Conservation (phyloP, 2,329 filamentous ascomycete species). For the Fusarium sp. region DNA sequence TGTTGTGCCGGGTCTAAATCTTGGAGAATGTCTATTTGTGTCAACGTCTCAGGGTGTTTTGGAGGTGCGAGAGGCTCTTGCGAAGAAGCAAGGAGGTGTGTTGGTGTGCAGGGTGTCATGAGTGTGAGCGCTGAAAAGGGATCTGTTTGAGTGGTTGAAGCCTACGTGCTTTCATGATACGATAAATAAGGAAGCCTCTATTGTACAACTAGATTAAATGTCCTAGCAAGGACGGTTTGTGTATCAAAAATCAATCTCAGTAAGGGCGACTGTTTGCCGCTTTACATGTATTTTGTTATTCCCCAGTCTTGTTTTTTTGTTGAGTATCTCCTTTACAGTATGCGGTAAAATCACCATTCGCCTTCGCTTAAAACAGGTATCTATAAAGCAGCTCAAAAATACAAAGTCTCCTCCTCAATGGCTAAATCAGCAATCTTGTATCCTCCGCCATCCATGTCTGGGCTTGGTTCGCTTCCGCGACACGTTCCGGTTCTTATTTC, state of each 20-base stretch:
- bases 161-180: constrained; percentile 32
- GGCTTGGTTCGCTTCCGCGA: constrained; percentile 24
- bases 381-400: constrained; percentile 45
- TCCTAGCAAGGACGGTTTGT: constrained; percentile 32
- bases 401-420: constrained; percentile 36
- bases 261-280: constrained; percentile 25
- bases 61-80: constrained; percentile 85
- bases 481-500: constrained; percentile 23
- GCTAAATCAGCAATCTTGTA: constrained; percentile 33
- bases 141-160: constrained; percentile 8
- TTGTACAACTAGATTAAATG: constrained; percentile 47
- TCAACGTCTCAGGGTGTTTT: constrained; percentile 81
- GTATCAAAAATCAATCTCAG: constrained; percentile 43
- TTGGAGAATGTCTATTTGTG: constrained; percentile 87
- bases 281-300: constrained; percentile 17
- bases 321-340: constrained; percentile 30
- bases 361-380: constrained; percentile 51
- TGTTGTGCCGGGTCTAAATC: constrained; percentile 77
- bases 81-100: constrained; percentile 83
- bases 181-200: constrained; percentile 44
- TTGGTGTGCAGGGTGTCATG: constrained; percentile 77
- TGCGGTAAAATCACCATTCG: constrained; percentile 48
- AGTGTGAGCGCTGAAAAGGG: constrained; percentile 22
- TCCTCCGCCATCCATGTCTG: constrained; percentile 35
- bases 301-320: constrained; percentile 11